Percentiles rank a stretch among this genome's conserved stretches.
phyloP scores from a whole-genome alignment of 768 basidiomycete genomes.

The Phaffia australis region DNA sequence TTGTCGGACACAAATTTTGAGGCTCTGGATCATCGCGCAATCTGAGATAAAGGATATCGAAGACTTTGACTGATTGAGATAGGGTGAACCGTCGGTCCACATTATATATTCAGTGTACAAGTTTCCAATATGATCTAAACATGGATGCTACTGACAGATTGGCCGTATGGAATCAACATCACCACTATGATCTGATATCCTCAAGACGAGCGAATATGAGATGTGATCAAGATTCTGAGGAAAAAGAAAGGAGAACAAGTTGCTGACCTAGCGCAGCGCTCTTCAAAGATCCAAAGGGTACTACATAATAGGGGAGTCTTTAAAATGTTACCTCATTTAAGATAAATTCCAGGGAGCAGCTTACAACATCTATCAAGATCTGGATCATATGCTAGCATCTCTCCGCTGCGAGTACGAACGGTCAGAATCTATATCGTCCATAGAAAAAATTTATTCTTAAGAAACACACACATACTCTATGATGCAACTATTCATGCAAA shows the following conservation, averaged over 20 bases:
- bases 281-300: conserved; percentile 89
- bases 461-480: conserved; percentile 46
- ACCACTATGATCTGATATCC: conserved; percentile 47
- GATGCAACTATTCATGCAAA: conserved; percentile 53
- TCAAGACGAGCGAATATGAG: background rate
- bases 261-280: conserved; percentile 70
- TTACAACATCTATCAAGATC: conserved; percentile 13
- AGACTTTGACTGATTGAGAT: conserved; percentile 67
- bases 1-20: conserved; percentile 53
- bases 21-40: conserved; percentile 45
- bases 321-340: too few relatives aligned
- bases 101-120: too few relatives aligned
- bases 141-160: conserved; percentile 57
- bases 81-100: too few relatives aligned
- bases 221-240: background rate
- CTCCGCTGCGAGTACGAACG: conserved; percentile 45
- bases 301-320: background rate
- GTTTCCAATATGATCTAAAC: too few relatives aligned
- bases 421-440: background rate
- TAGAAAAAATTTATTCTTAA: too few relatives aligned
- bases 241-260: too few relatives aligned
- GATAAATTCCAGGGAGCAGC: background rate
- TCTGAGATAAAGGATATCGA: conserved; percentile 72
- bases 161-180: conserved; percentile 66
- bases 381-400: conserved; percentile 98